A percentile compares a stretch with the other conserved stretches of the same genome.
Evolutionary conservation across 768 basidiomycete genomes (phyloP).

Genomic region (Coprinellus micaceus): DNA sequence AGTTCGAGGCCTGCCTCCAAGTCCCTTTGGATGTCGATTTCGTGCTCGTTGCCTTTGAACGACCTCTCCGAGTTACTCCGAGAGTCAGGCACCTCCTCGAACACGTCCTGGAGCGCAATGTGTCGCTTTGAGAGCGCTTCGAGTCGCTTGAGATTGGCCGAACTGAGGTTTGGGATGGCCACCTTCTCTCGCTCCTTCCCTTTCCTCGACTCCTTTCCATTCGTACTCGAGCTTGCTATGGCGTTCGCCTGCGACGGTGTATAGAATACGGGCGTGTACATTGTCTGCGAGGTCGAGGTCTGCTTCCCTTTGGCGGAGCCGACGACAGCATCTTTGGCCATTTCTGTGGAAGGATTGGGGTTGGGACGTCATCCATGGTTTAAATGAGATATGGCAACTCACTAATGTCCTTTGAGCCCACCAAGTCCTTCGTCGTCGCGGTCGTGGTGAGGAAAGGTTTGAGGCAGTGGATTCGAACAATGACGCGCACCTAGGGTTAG

Average conservation of each 20-base stretch:
- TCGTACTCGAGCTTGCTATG: neutral
- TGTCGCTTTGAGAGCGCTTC: constrained; percentile 6
- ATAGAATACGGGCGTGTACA: constrained; percentile 11
- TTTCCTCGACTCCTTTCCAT: neutral
- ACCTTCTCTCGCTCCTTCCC: neutral
- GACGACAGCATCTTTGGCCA: too few relatives aligned
- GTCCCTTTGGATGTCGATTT: neutral
- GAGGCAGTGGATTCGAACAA: too few relatives aligned
- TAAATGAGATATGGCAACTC: too few relatives aligned
- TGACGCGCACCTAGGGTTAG: too few relatives aligned
- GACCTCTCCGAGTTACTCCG: neutral
- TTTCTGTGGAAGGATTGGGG: too few relatives aligned
- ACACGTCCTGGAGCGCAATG: neutral
- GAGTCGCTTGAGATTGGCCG: constrained; percentile 2
- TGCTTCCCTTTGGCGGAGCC: too few relatives aligned
- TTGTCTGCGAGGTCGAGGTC: neutral
- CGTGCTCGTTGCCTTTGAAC: neutral
- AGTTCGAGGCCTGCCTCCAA: neutral
- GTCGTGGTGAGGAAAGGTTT: too few relatives aligned
- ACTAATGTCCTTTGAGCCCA: too few relatives aligned
- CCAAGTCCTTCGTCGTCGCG: too few relatives aligned
- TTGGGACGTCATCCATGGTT: too few relatives aligned
- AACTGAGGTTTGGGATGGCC: neutral
- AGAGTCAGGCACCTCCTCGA: constrained; percentile 4
- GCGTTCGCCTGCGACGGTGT: neutral